phyloP scores from a whole-genome alignment of 495 filamentous ascomycete genomes.

The Penicillium argentinense region DNA sequence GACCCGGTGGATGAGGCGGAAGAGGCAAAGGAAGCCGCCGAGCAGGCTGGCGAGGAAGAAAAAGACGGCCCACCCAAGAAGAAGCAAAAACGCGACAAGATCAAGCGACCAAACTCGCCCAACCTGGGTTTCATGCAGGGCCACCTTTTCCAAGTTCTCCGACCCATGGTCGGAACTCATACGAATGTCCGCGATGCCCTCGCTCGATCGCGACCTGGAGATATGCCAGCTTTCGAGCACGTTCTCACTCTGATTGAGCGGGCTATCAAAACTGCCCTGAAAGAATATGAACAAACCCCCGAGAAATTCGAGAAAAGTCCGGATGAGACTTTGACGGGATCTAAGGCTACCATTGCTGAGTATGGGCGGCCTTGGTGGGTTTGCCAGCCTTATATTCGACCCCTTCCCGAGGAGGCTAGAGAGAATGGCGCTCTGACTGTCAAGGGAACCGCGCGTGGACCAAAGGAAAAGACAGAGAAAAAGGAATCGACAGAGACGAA shows the following conservation, averaged over 20 bases:
- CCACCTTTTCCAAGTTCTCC: slow-evolving; percentile 89
- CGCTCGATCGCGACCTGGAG: slow-evolving; percentile 61
- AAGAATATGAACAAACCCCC: slow-evolving; percentile 66
- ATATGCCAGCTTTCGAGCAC: slow-evolving; percentile 70
- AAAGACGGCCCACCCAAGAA: slow-evolving; percentile 54
- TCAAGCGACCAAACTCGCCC: slow-evolving; percentile 54
- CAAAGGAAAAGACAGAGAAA: slow-evolving; percentile 13
- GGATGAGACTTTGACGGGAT: slow-evolving; percentile 48
- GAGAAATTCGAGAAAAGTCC: slow-evolving; percentile 49
- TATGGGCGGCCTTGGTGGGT: slow-evolving; percentile 88
- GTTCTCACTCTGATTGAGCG: slow-evolving; percentile 66
- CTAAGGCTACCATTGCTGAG: slow-evolving; percentile 63
- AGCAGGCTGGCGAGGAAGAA: slow-evolving; percentile 36
- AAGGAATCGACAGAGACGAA: slow-evolving; percentile 13
- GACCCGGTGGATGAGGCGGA: slow-evolving; percentile 50
- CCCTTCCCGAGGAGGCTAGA: slow-evolving; percentile 84
- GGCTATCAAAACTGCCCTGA: slow-evolving; percentile 68
- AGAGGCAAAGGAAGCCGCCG: slow-evolving; percentile 27
- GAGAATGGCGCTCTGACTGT: slow-evolving; percentile 72
- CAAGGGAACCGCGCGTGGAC: slow-evolving; percentile 54
- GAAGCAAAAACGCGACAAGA: slow-evolving; percentile 59
- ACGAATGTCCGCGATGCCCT: slow-evolving; percentile 80
- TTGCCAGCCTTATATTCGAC: slow-evolving; percentile 86
- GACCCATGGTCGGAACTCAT: slow-evolving; percentile 73
- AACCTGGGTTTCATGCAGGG: slow-evolving; percentile 84